phyloP scores from a whole-genome alignment of 306 rosid species.

The Ochetophila trinervis region DNA sequence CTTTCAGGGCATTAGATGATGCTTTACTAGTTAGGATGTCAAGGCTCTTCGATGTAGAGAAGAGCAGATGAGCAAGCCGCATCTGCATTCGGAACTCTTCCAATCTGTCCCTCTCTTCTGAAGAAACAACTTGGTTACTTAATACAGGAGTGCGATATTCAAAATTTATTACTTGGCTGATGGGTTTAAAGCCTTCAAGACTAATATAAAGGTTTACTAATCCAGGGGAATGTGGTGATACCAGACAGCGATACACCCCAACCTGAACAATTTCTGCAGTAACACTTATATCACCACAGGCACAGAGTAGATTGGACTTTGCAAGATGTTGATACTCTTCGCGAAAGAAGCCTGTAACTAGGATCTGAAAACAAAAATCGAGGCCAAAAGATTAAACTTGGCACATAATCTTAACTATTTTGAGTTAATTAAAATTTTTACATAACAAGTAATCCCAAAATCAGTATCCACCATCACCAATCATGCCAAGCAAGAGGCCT shows the following conservation, averaged over 20 bases:
- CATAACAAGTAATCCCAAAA: background rate
- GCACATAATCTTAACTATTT: background rate
- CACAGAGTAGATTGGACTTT: constrained; percentile 58
- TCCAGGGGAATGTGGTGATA: constrained; percentile 64
- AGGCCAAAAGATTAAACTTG: background rate
- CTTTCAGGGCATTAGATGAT: constrained; percentile 44
- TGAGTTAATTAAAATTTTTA: background rate
- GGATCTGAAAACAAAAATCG: constrained; percentile 52
- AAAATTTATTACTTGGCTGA: constrained; percentile 76
- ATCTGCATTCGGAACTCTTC: constrained; percentile 59
- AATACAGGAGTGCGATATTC: constrained; percentile 63
- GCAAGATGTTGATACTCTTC: constrained; percentile 53
- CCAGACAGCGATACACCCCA: constrained; percentile 82
- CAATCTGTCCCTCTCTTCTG: constrained; percentile 50
- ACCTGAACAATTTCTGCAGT: constrained; percentile 63
- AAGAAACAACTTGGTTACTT: constrained; percentile 37
- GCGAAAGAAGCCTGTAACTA: constrained; percentile 69
- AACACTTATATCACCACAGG: constrained; percentile 65
- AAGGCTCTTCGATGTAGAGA: constrained; percentile 57
- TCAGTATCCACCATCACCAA: background rate
- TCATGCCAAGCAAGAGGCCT: constrained; percentile 9
- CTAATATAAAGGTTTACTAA: constrained; percentile 62
- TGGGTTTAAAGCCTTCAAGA: constrained; percentile 76
- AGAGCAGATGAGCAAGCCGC: constrained; percentile 73
- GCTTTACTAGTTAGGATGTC: constrained; percentile 52